Base-by-base conservation (phyloP, 2,329 filamentous ascomycete genomes). In the Monilinia fructicola region DNA sequence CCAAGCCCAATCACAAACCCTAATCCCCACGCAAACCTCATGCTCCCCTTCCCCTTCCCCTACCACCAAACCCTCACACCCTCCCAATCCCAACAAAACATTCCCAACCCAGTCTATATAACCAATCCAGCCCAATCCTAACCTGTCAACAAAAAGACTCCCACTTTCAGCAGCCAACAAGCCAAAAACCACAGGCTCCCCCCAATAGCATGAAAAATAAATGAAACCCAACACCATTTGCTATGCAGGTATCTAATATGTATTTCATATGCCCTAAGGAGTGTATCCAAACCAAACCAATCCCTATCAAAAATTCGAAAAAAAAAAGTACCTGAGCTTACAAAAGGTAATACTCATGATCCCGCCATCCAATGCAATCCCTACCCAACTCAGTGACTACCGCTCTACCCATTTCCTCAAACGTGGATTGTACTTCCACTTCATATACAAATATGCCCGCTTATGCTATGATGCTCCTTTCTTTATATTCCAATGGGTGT, bases 261-360 rank as follows among this genome's bases (percentile, higher is more conserved):
- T 52, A 50, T 61, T 61, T 61, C 58, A 61, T 61, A 61, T 61
- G 26, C 44, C 28, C 44, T 61, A 61, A 60, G 44, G 44, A 50
- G 58, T 61, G 46, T 50, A 28, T 44, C 23, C n/a, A 58, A 21
- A 28, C 40, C 55, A 44, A 44, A 28, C 23, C 54, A 18, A 58
- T 12, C 4, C 54, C 10, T 48, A 50, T 50, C 21, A 48, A 50
- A 50, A 23, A 42, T 18, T 56, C 7, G 35, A 18, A 56, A 4
- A 21, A 26, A 50, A 50, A 38, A 60, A 38, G 31, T 38, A 40
- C 21, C 9, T 10, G 28, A 61, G 44, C 38, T 26, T 38, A 26
- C 44, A 35, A 4, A 38, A 14, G 35, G n/a, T 46, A 50, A 11
- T 48, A 59, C 56, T 61, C 44, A 26, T 26, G 31, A 60, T 50